These are phyloP conservation scores for Candida sanyaensis DNA, from an alignment of 1,139 yeast genomes.

Conservation along the genomic window DNA sequence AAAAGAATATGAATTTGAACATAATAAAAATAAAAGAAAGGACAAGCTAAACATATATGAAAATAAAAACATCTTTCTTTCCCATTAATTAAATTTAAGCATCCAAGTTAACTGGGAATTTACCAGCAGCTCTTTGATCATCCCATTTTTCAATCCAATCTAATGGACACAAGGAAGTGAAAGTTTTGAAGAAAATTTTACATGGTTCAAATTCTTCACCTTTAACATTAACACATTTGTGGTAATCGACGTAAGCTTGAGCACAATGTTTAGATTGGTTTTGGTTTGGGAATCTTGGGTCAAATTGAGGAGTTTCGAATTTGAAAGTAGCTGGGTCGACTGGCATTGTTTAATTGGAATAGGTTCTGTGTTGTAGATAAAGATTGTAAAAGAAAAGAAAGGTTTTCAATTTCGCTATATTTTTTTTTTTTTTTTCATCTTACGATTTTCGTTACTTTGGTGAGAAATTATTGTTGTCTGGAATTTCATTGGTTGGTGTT, in stretches of 20 bases:
- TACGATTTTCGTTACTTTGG: background rate
- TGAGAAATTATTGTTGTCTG: background rate
- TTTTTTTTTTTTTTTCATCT: constrained; percentile 4
- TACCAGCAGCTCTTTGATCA: constrained; percentile 77
- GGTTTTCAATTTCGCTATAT: background rate
- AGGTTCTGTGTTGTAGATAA: background rate
- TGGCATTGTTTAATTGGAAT: constrained; percentile 29
- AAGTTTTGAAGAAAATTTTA: constrained; percentile 90
- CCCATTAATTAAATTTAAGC: constrained; percentile 9
- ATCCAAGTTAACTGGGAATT: constrained; percentile 45
- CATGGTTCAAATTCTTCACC: constrained; percentile 99
- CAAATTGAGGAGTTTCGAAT: constrained; percentile 84
- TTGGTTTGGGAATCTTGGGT: constrained; percentile 93
- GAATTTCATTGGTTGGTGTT: background rate
- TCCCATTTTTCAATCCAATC: constrained; percentile 97
- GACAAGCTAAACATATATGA: background rate
- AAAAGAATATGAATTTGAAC: background rate
- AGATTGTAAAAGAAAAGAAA: background rate
- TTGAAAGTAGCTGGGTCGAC: constrained; percentile 49
- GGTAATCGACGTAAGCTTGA: constrained; percentile 97
- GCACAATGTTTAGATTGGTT: constrained; percentile 99
- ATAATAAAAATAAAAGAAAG: background rate
- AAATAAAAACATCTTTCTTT: background rate
- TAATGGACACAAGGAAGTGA: constrained; percentile 86
- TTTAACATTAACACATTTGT: constrained; percentile 93